Conservation (phyloP, 169 alveolate species). For the Cryptosporidium ryanae region DNA sequence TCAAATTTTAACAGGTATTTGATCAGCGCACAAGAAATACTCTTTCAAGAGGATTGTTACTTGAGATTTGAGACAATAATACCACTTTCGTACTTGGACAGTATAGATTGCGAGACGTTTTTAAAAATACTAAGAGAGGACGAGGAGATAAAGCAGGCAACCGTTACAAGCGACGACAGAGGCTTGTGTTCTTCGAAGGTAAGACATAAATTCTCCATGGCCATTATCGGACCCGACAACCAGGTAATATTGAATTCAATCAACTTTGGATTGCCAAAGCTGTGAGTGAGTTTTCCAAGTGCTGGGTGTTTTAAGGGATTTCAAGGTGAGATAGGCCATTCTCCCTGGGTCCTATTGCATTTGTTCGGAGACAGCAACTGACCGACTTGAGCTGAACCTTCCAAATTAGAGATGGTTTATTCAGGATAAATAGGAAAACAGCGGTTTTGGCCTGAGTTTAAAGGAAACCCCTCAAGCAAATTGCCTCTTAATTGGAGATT, state of each 20-base stretch:
- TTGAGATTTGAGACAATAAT: conserved; percentile 28
- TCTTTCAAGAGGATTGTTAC: conserved; percentile 4
- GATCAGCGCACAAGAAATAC: conserved; percentile 11
- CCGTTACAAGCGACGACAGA: background rate
- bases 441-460: too few species aligned
- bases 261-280: conserved; percentile 8
- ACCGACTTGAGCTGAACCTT: too few species aligned
- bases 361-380: too few species aligned
- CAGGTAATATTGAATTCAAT: conserved; percentile 30
- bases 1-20: background rate
- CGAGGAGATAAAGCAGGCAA: background rate
- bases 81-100: conserved; percentile 16
- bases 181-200: background rate
- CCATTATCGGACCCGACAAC: conserved; percentile 17
- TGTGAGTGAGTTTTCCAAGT: too few species aligned
- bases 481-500: too few species aligned
- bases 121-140: background rate
- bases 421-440: too few species aligned
- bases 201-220: too few species aligned
- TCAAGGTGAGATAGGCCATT: too few species aligned
- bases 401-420: too few species aligned
- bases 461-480: too few species aligned
- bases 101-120: background rate
- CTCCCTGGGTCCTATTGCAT: too few species aligned
- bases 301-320: too few species aligned